phyloP scores from a whole-genome alignment of 1,284 basidiomycete species.

The Moesziomyces parantarcticus region DNA sequence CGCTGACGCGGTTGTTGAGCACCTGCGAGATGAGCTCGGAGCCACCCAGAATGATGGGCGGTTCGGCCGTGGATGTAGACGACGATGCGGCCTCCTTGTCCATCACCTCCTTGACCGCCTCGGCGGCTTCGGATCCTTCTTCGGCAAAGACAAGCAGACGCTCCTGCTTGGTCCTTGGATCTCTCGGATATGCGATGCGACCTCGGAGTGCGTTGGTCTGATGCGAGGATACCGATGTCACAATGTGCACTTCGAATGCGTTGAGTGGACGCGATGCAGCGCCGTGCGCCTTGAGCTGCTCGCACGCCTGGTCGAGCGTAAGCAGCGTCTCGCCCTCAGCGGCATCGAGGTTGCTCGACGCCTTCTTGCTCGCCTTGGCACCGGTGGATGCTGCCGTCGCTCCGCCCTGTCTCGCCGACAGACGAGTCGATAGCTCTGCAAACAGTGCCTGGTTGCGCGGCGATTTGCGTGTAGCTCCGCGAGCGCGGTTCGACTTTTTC shows the following conservation, averaged over 20 bases:
- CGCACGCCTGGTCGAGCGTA: conserved; percentile 47
- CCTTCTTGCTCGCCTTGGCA: conserved; percentile 23
- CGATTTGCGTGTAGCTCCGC: conserved; percentile 50
- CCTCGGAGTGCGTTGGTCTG: conserved; percentile 66
- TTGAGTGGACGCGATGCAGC: conserved; percentile 48
- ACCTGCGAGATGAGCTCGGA: conserved; percentile 62
- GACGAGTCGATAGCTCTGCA: conserved; percentile 24
- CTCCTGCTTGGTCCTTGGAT: conserved; percentile 62
- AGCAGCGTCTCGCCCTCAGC: conserved; percentile 42
- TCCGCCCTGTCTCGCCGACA: conserved; percentile 23
- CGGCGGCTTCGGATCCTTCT: conserved; percentile 56
- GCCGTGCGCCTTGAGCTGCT: conserved; percentile 33
- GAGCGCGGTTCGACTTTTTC: conserved; percentile 54
- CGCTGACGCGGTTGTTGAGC: conserved; percentile 53
- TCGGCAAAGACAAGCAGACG: conserved; percentile 64
- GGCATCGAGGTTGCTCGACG: conserved; percentile 33
- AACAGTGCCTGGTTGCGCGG: conserved; percentile 42
- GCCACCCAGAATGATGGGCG: conserved; percentile 57
- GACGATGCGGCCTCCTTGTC: conserved; percentile 34
- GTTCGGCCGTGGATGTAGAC: conserved; percentile 17
- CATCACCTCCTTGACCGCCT: conserved; percentile 48
- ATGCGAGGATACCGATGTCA: conserved; percentile 62
- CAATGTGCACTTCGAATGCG: conserved; percentile 65
- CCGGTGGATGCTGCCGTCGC: conserved; percentile 5
- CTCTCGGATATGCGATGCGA: conserved; percentile 57